phyloP scores from a whole-genome alignment of 345 rosid species.

The Jatropha curcas region DNA sequence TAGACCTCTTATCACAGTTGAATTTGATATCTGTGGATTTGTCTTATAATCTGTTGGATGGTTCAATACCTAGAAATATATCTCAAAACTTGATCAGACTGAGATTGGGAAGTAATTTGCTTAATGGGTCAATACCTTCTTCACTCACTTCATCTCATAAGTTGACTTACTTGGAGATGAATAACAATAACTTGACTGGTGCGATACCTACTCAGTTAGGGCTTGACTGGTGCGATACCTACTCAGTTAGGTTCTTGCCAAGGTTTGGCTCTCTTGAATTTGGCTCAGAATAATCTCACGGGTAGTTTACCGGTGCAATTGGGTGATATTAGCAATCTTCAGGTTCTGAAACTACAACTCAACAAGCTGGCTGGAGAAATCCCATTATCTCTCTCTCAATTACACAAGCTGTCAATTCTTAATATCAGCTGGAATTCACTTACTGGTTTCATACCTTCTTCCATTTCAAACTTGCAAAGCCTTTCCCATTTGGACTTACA shows the following conservation, averaged over 20 bases:
- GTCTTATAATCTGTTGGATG: conserved; percentile 48
- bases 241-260: conserved; percentile 38
- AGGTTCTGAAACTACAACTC: conserved; percentile 54
- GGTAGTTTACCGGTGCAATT: conserved; percentile 45
- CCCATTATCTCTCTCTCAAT: conserved; percentile 33
- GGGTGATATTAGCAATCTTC: conserved; percentile 43
- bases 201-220: conserved; percentile 45
- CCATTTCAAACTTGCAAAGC: conserved; percentile 39
- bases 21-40: conserved; percentile 50
- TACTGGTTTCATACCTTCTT: conserved; percentile 56
- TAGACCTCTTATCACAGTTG: conserved; percentile 38
- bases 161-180: conserved; percentile 68
- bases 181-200: conserved; percentile 54
- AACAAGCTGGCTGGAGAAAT: conserved; percentile 58
- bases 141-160: conserved; percentile 24
- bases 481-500: conserved; percentile 51
- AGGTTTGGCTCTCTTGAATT: conserved; percentile 53
- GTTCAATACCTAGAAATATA: conserved; percentile 45
- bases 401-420: conserved; percentile 36
- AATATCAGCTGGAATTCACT: conserved; percentile 60
- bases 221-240: conserved; percentile 48
- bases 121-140: conserved; percentile 43
- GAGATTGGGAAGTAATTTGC: conserved; percentile 64
- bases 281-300: conserved; percentile 50
- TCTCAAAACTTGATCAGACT: conserved; percentile 53